These are phyloP conservation scores for Neopestalotiopsis clavispora DNA, from an alignment of 2,329 filamentous ascomycete species.

Conservation along the genomic window DNA sequence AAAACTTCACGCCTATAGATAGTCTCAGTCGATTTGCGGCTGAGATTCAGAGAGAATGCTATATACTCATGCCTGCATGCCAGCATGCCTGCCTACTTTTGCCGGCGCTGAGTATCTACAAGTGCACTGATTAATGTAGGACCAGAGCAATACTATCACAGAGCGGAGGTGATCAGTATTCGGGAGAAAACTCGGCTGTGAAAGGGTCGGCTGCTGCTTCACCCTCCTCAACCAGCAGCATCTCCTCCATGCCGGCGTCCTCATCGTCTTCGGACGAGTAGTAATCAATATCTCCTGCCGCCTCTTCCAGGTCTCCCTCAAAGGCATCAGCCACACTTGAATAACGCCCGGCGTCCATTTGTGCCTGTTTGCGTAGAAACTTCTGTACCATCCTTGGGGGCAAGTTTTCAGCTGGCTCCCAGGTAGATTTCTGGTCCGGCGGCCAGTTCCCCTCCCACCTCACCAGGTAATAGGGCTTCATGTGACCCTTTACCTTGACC, in stretches of 20 bases:
- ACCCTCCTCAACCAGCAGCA: slow-evolving; percentile 16
- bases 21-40: too few species aligned
- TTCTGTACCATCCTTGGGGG: slow-evolving; percentile 43
- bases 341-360: slow-evolving; percentile 22
- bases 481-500: slow-evolving; percentile 39
- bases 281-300: neutral
- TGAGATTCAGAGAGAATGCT: too few species aligned
- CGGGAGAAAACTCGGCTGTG: neutral
- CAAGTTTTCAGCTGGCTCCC: slow-evolving; percentile 62
- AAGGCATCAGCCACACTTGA: slow-evolving; percentile 42
- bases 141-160: too few species aligned
- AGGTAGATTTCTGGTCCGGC: slow-evolving; percentile 58
- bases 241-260: slow-evolving; percentile 15
- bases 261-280: neutral
- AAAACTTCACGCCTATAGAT: too few species aligned
- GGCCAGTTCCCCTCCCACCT: slow-evolving; percentile 64
- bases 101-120: too few species aligned
- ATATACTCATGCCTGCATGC: too few species aligned
- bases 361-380: slow-evolving; percentile 37
- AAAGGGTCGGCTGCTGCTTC: neutral
- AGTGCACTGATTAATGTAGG: too few species aligned
- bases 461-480: slow-evolving; percentile 54
- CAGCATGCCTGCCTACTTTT: too few species aligned
- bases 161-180: neutral
- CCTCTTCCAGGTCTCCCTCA: slow-evolving; percentile 27